Percentiles rank a stretch among this genome's conserved stretches.
Evolutionary conservation across 2,329 filamentous ascomycete species (phyloP).

Genomic region (Aspergillus carbonarius): DNA sequence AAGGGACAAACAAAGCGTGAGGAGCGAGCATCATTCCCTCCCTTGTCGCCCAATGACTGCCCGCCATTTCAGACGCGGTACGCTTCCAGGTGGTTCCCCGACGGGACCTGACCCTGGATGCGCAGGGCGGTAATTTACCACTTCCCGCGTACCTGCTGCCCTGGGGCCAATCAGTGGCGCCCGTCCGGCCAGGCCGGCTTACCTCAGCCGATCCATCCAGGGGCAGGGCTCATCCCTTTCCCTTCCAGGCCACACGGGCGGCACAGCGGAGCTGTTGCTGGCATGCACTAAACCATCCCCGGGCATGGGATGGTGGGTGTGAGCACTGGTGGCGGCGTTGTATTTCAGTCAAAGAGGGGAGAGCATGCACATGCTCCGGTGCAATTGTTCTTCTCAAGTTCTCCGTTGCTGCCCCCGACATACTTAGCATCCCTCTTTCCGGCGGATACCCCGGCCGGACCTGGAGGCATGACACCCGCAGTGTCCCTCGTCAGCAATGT

Average conservation of each 20-base stretch:
- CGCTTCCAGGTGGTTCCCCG: constrained; percentile 10
- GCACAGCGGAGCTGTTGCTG: constrained; percentile 2
- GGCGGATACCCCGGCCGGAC: neutral
- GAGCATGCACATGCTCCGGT: neutral
- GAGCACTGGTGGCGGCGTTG: constrained; percentile 7
- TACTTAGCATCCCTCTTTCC: neutral
- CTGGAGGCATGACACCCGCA: neutral
- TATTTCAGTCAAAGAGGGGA: constrained; percentile 19
- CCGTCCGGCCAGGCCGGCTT: neutral
- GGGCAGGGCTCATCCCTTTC: constrained; percentile 14
- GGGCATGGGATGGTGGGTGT: constrained; percentile 5
- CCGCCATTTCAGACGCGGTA: neutral
- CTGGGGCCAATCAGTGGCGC: constrained; percentile 12
- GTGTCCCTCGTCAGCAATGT: no score
- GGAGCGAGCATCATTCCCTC: neutral
- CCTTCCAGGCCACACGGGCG: constrained; percentile 5
- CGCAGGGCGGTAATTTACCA: constrained; percentile 16
- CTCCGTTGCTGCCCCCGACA: neutral
- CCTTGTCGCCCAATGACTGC: neutral
- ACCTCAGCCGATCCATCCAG: constrained; percentile 11
- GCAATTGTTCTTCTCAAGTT: neutral
- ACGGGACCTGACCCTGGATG: constrained; percentile 18
- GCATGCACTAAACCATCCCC: constrained; percentile 2
- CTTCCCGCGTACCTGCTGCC: constrained; percentile 13
- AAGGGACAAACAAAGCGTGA: constrained; percentile 3